Evolutionary conservation across 805 yeast species (phyloP), one percentile per base, ranked within the genome.

Genomic region (Metschnikowia proteae): DNA sequence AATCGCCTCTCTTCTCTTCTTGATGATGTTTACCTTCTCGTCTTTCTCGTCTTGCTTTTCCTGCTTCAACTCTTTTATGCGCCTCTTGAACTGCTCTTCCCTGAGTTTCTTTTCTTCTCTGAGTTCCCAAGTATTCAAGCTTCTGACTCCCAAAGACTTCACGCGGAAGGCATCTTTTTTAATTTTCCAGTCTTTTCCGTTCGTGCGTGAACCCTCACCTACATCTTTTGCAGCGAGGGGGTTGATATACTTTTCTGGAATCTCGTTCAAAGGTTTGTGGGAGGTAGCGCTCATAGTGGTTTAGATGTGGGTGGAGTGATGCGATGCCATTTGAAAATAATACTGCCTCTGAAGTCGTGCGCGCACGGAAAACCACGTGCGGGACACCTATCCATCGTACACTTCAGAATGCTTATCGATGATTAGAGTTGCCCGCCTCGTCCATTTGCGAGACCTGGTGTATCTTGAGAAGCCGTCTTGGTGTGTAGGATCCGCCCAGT

Each of bases 1-100:
- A 74, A 85, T 86, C 65, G 81, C 80, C 58, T 83, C 90, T 62
- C 86, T 79, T 67, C 87, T 83, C 57, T 84, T 88, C 71, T 84
- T 88, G 46, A 83, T 63, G 23, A 75, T 80, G 26, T 77, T 78
- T 40, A 83, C 68, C 54, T 77, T 76, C 26, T 70, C 76, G 54
- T 77, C 73, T 60, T 76, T 81, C 48, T 70, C 81, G 13, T 75
- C 74, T 56, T 79, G 83, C 66, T 90, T 89, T 57, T 89, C 97
- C 28, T 83, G 85, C 67, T 86, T 86, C 61, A 92, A 67, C 51
- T 80, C 88, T 62, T 79, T 78, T 49, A 91, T 66, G 61, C 84
- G 84, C 40, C 79, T 81, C 63, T 86, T 88, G 58, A 80, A 72
- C 56, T 83, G 86, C 44, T 79, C 73, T 46, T 85, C 86, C 59